A percentile compares a stretch with the other conserved stretches of the same genome.
Conservation (phyloP, 768 basidiomycete genomes). For the Infundibulicybe gibba region DNA sequence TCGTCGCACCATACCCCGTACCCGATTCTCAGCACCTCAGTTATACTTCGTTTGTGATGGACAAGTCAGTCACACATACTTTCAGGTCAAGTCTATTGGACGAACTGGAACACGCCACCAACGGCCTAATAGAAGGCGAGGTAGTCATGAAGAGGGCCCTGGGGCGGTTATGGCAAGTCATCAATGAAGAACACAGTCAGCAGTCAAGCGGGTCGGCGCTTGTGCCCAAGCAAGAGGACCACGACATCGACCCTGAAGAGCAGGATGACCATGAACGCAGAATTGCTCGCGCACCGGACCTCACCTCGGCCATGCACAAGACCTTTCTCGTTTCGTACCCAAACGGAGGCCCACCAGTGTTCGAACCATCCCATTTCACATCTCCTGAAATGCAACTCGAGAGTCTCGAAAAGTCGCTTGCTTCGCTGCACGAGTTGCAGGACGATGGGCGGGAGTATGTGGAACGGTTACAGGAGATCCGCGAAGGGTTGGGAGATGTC, state of each 20-base stretch:
- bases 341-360: conserved; percentile 41
- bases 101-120: conserved; percentile 79
- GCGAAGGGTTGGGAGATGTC: conserved; percentile 76
- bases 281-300: conserved; percentile 60
- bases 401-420: conserved; percentile 70
- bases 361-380: conserved; percentile 61
- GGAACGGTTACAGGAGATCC: conserved; percentile 79
- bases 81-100: conserved; percentile 77
- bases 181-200: conserved; percentile 65
- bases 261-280: conserved; percentile 35
- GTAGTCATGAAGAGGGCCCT: conserved; percentile 67
- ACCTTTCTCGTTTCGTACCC: conserved; percentile 56
- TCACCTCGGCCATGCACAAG: conserved; percentile 63
- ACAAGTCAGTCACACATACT: conserved; percentile 78
- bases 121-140: conserved; percentile 82
- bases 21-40: conserved; percentile 66
- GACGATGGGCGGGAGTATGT: conserved; percentile 88
- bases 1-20: conserved; percentile 70
- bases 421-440: conserved; percentile 72
- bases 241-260: conserved; percentile 50
- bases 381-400: conserved; percentile 66
- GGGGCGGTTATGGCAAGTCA: conserved; percentile 78
- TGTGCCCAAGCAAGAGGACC: conserved; percentile 66
- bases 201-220: conserved; percentile 32
- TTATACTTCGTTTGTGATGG: conserved; percentile 84